Evolutionary conservation across 768 basidiomycete genomes (phyloP).

Genomic region (Trametes gibbosa): DNA sequence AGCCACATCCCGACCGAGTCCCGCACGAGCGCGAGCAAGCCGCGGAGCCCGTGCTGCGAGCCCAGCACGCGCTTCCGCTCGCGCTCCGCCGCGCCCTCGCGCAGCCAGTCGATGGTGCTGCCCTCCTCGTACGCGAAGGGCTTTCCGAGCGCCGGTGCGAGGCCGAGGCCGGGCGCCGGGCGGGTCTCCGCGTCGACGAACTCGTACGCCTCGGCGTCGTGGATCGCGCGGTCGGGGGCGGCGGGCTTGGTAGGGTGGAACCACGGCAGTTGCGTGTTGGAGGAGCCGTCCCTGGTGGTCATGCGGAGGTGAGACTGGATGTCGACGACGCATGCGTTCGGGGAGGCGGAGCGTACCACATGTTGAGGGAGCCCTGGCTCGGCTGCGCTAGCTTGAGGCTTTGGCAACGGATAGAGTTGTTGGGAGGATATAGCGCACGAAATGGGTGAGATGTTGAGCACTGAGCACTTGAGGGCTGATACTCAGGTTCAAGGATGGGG

Average conservation of each 20-base stretch:
- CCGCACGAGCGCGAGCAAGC: conserved; percentile 50
- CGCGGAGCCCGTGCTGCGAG: conserved; percentile 53
- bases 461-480: no score
- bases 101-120: conserved; percentile 66
- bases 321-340: background rate
- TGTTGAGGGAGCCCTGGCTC: background rate
- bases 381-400: no score
- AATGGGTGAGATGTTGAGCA: no score
- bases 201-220: conserved; percentile 14
- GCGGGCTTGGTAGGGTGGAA: background rate
- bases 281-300: conserved; percentile 3
- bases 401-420: no score
- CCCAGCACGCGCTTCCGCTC: conserved; percentile 49
- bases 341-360: conserved; percentile 4
- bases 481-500: background rate
- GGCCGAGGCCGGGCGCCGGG: background rate
- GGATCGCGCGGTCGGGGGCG: conserved; percentile 2
- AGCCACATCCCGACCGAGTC: conserved; percentile 65
- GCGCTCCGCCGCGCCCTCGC: conserved; percentile 62
- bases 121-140: conserved; percentile 48
- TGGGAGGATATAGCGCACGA: no score
- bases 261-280: conserved; percentile 11
- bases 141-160: conserved; percentile 1
- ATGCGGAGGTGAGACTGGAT: background rate
- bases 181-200: conserved; percentile 1